These are phyloP conservation scores for Hypholoma fasciculare DNA, from an alignment of 768 basidiomycete species.

Conservation along the genomic window DNA sequence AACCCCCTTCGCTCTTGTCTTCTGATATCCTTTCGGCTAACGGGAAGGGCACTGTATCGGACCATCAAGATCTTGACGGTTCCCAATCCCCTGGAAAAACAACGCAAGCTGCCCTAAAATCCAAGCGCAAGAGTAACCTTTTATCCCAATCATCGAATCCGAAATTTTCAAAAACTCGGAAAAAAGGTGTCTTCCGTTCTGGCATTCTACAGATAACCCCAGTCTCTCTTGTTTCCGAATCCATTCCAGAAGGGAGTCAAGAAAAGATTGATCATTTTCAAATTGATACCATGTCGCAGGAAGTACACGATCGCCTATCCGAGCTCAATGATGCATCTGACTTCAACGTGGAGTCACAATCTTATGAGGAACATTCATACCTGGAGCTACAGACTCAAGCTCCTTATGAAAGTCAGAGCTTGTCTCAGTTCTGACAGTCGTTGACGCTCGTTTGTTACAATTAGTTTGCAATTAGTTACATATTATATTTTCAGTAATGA, in stretches of 20 bases:
- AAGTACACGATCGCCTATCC: background rate
- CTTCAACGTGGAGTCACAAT: conserved; percentile 17
- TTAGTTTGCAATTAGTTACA: no score
- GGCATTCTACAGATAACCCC: conserved; percentile 25
- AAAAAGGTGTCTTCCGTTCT: conserved; percentile 22
- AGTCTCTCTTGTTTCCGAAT: conserved; percentile 1
- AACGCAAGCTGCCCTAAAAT: background rate
- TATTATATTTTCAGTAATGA: no score
- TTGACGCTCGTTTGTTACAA: no score
- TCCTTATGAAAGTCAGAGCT: conserved; percentile 48
- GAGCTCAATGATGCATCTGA: conserved; percentile 4
- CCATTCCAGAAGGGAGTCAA: background rate
- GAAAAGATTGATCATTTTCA: background rate
- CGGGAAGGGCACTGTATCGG: background rate
- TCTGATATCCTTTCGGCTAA: background rate
- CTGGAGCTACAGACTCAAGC: conserved; percentile 53
- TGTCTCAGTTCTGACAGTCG: background rate
- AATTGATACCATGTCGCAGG: background rate
- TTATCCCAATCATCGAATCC: background rate
- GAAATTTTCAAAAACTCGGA: conserved; percentile 5
- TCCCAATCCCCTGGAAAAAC: background rate
- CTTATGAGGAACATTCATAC: conserved; percentile 29
- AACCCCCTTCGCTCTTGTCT: background rate
- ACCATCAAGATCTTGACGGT: background rate
- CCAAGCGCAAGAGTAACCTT: background rate